Base-by-base conservation (phyloP, 805 yeast species). In the Candida broadrunensis region DNA sequence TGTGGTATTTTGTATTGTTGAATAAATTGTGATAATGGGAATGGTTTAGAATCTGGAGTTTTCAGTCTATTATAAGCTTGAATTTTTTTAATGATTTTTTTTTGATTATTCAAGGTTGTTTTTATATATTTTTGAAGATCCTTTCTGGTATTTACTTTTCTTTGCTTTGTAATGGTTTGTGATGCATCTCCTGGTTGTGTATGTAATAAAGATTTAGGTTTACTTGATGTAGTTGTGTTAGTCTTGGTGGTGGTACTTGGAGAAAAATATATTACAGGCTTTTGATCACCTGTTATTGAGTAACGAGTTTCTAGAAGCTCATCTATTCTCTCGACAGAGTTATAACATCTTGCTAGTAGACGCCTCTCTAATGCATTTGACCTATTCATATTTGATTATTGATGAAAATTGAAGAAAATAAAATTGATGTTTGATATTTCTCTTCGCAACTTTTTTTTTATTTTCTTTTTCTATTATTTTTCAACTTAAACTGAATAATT, bases 251-350 rank as follows among this genome's bases (percentile, higher is more conserved):
- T 21, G 6, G 24, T 6, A 21, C 9, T 21, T 6, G 24, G 9
- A 21, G 9, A 6, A 35, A 77, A 59, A 8, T 72, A 44, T 26
- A 78, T 53, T 33, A 58, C 62, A 17, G 76, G 75, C 52, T 72
- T 75, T 46, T 74, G 79, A 23, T 61, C 64, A 7, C 80, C 81
- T 1, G 58, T 49, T 12, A 60, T 42, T 0, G 79, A 67, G 54
- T 76, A 78, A 38, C 83, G 52, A 2, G 67, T 51, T 37, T 67
- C 72, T 15, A 78, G 49, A 6, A 75, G 56, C 39, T 70, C 65
- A 23, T 62, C 51, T 8, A 76, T 66, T 37, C 61, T 62, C 50
- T 50, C 65, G 45, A 41, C 52, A 25, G 60, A 65, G 41, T 59
- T 64, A 40, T 64, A 72, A 27, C 77, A 66, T 44, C 81, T 52